phyloP scores from a whole-genome alignment of 1,284 basidiomycete species.

The Pterulicium gracile region DNA sequence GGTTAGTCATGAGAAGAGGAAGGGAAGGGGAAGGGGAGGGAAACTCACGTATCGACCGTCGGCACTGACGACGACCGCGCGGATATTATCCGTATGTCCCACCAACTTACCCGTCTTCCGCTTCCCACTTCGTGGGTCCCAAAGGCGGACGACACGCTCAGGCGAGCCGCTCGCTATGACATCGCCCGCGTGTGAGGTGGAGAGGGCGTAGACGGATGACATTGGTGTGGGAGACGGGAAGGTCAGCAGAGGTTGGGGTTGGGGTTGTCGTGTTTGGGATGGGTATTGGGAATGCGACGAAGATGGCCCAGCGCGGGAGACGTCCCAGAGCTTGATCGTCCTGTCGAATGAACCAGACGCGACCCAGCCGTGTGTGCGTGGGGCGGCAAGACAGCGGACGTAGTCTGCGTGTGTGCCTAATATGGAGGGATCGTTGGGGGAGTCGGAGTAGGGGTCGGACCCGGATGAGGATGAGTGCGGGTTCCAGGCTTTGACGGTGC shows the following conservation, averaged over 20 bases:
- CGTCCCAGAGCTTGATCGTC: slow-evolving; percentile 95
- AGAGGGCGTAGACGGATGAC: slow-evolving; percentile 72
- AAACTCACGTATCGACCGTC: slow-evolving; percentile 78
- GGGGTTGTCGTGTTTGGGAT: too few relatives aligned
- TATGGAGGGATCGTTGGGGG: slow-evolving; percentile 44
- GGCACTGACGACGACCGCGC: slow-evolving; percentile 80
- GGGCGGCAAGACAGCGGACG: slow-evolving; percentile 72
- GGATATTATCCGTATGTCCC: slow-evolving; percentile 95
- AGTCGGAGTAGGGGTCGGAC: slow-evolving; percentile 63
- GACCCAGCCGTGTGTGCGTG: slow-evolving; percentile 67
- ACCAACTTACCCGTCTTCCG: slow-evolving; percentile 63
- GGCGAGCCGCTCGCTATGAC: slow-evolving; percentile 86
- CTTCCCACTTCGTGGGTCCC: slow-evolving; percentile 82
- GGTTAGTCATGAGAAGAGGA: slow-evolving; percentile 5
- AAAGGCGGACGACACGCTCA: slow-evolving; percentile 81
- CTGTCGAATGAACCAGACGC: slow-evolving; percentile 94
- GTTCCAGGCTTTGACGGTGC: slow-evolving; percentile 90
- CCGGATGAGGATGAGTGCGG: slow-evolving; percentile 55
- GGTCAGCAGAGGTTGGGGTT: too few relatives aligned
- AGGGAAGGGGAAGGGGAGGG: slow-evolving; percentile 3
- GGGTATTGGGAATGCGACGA: not conserved
- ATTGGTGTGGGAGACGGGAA: too few relatives aligned
- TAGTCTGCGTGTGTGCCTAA: slow-evolving; percentile 92
- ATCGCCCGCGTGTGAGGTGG: slow-evolving; percentile 70
- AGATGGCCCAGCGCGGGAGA: slow-evolving; percentile 31